These are phyloP conservation scores for Achaetomiella virescens DNA, from an alignment of 495 filamentous ascomycete genomes.

Conservation along the genomic window DNA sequence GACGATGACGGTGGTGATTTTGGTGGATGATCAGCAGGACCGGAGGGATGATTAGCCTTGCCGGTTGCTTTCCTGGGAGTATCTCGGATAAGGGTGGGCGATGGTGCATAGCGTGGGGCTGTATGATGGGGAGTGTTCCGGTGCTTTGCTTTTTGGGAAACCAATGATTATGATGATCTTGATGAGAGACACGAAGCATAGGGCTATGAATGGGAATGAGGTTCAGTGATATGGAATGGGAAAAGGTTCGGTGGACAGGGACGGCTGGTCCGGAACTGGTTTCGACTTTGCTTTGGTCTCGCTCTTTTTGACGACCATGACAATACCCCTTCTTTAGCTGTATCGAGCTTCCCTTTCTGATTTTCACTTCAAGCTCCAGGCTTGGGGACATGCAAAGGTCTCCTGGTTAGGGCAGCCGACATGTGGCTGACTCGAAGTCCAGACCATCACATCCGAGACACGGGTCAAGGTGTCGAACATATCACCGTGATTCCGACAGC, in stretches of 20 bases:
- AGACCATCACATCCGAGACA: too few species aligned
- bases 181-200: not conserved
- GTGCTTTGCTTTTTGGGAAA: not conserved
- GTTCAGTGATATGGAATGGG: not conserved
- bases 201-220: not conserved
- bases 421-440: too few species aligned
- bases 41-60: slow-evolving; percentile 16
- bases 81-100: not conserved
- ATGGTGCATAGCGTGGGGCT: not conserved
- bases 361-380: too few species aligned
- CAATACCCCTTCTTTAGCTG: not conserved
- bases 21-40: slow-evolving; percentile 38
- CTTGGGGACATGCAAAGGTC: too few species aligned
- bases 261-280: not conserved
- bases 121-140: not conserved
- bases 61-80: too few species aligned
- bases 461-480: too few species aligned
- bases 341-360: too few species aligned
- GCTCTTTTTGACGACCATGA: not conserved
- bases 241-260: not conserved
- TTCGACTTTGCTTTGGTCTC: not conserved
- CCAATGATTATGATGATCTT: not conserved
- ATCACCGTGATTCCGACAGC: too few species aligned
- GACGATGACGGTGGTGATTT: slow-evolving; percentile 61
- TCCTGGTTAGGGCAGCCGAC: too few species aligned